Conservation (phyloP, 2,329 filamentous ascomycete genomes). For the Decorospora gaudefroyi region DNA sequence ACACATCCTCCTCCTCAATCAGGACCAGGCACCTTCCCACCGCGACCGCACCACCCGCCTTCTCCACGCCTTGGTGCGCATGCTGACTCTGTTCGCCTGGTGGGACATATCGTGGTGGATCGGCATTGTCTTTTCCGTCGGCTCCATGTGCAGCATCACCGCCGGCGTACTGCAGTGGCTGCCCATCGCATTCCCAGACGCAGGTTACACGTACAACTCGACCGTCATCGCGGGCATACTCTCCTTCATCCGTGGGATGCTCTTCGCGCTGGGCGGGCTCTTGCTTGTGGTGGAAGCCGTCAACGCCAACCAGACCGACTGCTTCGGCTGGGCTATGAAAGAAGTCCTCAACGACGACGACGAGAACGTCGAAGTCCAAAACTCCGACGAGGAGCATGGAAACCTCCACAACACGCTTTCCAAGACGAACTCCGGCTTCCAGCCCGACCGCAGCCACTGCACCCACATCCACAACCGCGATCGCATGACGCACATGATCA, state of each 20-base stretch:
- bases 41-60: background rate
- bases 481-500: background rate
- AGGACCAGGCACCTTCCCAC: background rate
- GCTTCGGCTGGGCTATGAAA: slow-evolving; percentile 6
- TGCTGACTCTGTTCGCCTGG: background rate
- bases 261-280: background rate
- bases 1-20: background rate
- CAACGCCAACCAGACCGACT: slow-evolving; percentile 1
- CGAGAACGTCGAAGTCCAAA: background rate
- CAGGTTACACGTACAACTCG: background rate
- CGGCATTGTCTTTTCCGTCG: background rate
- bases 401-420: no score
- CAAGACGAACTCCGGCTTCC: background rate
- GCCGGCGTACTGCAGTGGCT: background rate
- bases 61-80: background rate
- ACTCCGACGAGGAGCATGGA: background rate
- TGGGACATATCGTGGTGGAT: slow-evolving; percentile 4
- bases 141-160: background rate
- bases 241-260: background rate
- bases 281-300: slow-evolving; percentile 3
- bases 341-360: background rate
- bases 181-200: background rate
- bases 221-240: background rate
- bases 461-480: slow-evolving; percentile 1
- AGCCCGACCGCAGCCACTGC: background rate